Conservation (phyloP, 1,284 basidiomycete genomes). For the Ceratobasidium theobromae region DNA sequence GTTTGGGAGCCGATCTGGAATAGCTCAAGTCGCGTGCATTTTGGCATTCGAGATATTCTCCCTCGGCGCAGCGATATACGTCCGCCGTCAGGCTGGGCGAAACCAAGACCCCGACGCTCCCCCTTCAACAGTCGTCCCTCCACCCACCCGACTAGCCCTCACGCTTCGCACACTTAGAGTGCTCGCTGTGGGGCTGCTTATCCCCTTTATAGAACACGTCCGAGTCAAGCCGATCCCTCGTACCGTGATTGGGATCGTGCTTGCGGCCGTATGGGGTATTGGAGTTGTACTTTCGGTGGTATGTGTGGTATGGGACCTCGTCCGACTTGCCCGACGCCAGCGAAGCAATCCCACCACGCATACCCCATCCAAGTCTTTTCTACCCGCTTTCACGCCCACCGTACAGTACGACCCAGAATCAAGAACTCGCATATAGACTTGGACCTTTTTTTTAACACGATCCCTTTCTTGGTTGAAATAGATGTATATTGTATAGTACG, state of each 20-base stretch:
- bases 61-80: slow-evolving; percentile 55
- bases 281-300: slow-evolving; percentile 40
- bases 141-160: slow-evolving; percentile 47
- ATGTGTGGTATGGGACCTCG: slow-evolving; percentile 35
- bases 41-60: slow-evolving; percentile 67
- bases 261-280: slow-evolving; percentile 46
- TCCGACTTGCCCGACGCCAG: not conserved
- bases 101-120: slow-evolving; percentile 21
- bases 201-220: slow-evolving; percentile 66
- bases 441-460: no score
- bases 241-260: slow-evolving; percentile 68
- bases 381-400: no score
- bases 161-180: slow-evolving; percentile 66
- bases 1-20: slow-evolving; percentile 64
- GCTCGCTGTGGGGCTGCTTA: slow-evolving; percentile 60
- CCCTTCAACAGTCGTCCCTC: slow-evolving; percentile 1
- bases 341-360: not conserved
- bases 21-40: slow-evolving; percentile 70
- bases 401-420: no score
- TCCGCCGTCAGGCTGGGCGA: slow-evolving; percentile 56
- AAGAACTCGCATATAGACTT: no score
- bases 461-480: no score
- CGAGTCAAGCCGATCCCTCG: slow-evolving; percentile 67
- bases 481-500: slow-evolving; percentile 7
- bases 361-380: no score